These are phyloP conservation scores for Sphaerobolus stellatus DNA, from an alignment of 1,284 basidiomycete genomes.

Conservation along the genomic window DNA sequence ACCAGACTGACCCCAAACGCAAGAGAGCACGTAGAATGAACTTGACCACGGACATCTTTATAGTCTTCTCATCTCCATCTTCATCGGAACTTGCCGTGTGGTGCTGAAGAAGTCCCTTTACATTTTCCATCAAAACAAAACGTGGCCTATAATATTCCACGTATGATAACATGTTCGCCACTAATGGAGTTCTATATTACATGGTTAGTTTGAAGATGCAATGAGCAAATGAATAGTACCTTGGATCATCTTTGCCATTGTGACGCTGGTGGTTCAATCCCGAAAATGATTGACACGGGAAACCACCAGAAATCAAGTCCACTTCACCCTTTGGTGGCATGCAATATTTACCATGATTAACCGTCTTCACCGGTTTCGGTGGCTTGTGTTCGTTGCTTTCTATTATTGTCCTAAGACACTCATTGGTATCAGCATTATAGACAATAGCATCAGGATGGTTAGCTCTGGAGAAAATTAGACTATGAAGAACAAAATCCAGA, in stretches of 20 bases:
- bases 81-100: slow-evolving; percentile 26
- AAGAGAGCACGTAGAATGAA: slow-evolving; percentile 57
- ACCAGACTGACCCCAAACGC: slow-evolving; percentile 53
- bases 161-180: slow-evolving; percentile 70
- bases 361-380: slow-evolving; percentile 35
- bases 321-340: slow-evolving; percentile 60
- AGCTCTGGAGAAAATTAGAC: slow-evolving; percentile 34
- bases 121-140: slow-evolving; percentile 71
- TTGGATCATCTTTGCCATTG: slow-evolving; percentile 58
- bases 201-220: background rate
- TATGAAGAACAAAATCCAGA: slow-evolving; percentile 8
- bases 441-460: slow-evolving; percentile 59
- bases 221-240: slow-evolving; percentile 35
- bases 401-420: slow-evolving; percentile 49
- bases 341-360: slow-evolving; percentile 32
- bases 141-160: slow-evolving; percentile 65
- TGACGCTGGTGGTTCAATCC: slow-evolving; percentile 41
- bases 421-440: slow-evolving; percentile 63
- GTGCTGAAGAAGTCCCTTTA: slow-evolving; percentile 54
- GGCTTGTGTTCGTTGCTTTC: slow-evolving; percentile 42
- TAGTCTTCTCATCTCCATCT: slow-evolving; percentile 29
- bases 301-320: slow-evolving; percentile 71
- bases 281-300: slow-evolving; percentile 71
- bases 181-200: slow-evolving; percentile 51
- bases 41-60: slow-evolving; percentile 61